phyloP scores from a whole-genome alignment of 2,329 filamentous ascomycete genomes.

The Mycosphaerella arachidis region DNA sequence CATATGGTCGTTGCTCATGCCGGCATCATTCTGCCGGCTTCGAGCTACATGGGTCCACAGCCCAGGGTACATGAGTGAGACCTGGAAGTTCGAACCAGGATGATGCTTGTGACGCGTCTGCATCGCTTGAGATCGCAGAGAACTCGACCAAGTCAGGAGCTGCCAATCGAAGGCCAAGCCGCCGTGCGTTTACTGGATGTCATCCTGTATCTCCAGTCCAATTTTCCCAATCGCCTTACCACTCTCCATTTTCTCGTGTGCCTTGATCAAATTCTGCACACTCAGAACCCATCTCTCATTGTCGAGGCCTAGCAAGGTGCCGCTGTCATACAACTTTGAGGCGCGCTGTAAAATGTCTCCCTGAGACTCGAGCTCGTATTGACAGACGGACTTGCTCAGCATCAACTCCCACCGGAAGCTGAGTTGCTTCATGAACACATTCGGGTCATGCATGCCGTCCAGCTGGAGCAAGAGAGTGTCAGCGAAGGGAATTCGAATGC shows the following conservation, averaged over 20 bases:
- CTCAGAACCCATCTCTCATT: constrained; percentile 9
- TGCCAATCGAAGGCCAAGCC: background rate
- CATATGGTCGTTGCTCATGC: background rate
- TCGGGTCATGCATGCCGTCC: constrained; percentile 7
- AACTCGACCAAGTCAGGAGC: too few relatives aligned
- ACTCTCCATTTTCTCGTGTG: constrained; percentile 16
- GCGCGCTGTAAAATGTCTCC: constrained; percentile 10
- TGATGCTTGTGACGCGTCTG: background rate
- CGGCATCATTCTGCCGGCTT: background rate
- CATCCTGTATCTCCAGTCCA: constrained; percentile 10
- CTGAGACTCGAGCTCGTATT: constrained; percentile 16
- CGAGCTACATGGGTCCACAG: background rate
- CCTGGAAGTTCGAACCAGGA: background rate
- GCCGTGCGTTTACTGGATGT: constrained; percentile 4
- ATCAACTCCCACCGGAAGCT: constrained; percentile 16
- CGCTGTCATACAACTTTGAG: constrained; percentile 7
- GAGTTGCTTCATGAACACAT: constrained; percentile 13
- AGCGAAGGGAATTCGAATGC: background rate
- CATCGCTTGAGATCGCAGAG: too few relatives aligned
- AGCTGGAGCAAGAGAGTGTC: background rate
- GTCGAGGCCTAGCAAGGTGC: constrained; percentile 1
- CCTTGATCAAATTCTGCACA: constrained; percentile 10
- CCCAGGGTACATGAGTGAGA: background rate
- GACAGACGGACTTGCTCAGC: constrained; percentile 11
- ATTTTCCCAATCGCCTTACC: constrained; percentile 15